These are phyloP conservation scores for Xylaria acuta DNA, from an alignment of 495 filamentous ascomycete species.

Conservation along the genomic window DNA sequence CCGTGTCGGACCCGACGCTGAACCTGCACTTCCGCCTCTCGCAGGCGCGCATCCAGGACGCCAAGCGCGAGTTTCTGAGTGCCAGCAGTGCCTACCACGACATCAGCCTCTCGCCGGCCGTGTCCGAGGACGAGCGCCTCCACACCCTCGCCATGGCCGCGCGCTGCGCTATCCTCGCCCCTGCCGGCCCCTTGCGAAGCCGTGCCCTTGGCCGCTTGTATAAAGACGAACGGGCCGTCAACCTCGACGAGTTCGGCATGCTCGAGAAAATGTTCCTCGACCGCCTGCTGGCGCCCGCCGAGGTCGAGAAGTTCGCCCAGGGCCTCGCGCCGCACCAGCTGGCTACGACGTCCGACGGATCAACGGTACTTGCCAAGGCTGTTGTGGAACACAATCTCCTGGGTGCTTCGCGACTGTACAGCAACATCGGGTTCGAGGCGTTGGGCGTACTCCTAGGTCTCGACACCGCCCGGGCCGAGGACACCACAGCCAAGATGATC, in stretches of 20 bases:
- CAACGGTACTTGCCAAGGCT: constrained; percentile 91
- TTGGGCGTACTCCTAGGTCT: constrained; percentile 80
- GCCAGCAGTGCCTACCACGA: constrained; percentile 86
- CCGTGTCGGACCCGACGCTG: constrained; percentile 70
- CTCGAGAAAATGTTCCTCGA: constrained; percentile 98
- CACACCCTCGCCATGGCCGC: constrained; percentile 88
- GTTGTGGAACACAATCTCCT: constrained; percentile 96
- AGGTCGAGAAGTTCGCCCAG: constrained; percentile 84
- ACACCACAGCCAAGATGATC: constrained; percentile 92
- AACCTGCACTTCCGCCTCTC: constrained; percentile 86
- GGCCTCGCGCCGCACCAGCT: constrained; percentile 86
- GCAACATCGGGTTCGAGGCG: constrained; percentile 82
- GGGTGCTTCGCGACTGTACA: constrained; percentile 82
- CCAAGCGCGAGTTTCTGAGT: constrained; percentile 88
- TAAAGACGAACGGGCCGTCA: constrained; percentile 86
- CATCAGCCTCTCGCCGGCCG: constrained; percentile 73
- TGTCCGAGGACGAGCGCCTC: constrained; percentile 83
- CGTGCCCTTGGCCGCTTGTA: constrained; percentile 81
- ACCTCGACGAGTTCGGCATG: constrained; percentile 82
- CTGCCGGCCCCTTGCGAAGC: constrained; percentile 85
- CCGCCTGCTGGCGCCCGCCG: constrained; percentile 75
- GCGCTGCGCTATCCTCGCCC: constrained; percentile 91
- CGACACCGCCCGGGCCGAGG: constrained; percentile 82
- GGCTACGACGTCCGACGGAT: constrained; percentile 84
- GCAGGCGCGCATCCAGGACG: constrained; percentile 91